Base-by-base conservation (phyloP, 257 asterid genomes). In the Cruciata laevipes region DNA sequence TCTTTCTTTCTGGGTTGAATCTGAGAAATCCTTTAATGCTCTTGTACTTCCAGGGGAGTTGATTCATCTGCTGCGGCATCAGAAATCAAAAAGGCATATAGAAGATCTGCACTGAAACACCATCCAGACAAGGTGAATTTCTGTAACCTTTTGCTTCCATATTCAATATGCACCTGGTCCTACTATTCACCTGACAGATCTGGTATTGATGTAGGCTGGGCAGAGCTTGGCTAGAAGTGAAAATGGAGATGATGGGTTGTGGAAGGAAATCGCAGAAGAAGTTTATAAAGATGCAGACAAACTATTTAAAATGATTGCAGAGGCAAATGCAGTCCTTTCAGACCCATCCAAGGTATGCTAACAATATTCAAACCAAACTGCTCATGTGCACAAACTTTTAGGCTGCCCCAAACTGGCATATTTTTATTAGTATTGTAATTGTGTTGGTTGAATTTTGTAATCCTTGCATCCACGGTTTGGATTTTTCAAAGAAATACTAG, bases 251-350 rank as follows among this genome's bases (percentile, higher is more conserved):
- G 91, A 87, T 75, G 82, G 80, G 52, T 83, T 80, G 17, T 92
- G 97, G 98, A 92, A 81, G 76, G 89, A 87, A 84, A 86, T 89
- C 80, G 86, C 86, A 71, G 90, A 78, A 73, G 93, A 83, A 77
- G 89, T 88, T 68, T 86, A 79, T 64, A 89, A 80, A 82, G 96
- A 89, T 74, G 97, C 97, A 55, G 97, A 89, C 53, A 83, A 86
- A 75, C 95, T 92, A 74, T 92, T 92, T 73, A 92, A 89, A 81
- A 92, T 89, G 88, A 86, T 92, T 58, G 97, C 95, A 68, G 97
- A 92, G 84, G 98, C 98, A 67, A 86, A 92, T 83, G 91, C 96
- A 20, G 86, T 92, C 71, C 97, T 92, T 71, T 92, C 98, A n/a
- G 97, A 92, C 76, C 86, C 93, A 65, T 44, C 84, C 59, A 87